phyloP scores from a whole-genome alignment of 306 rosid genomes.

The Fragaria nilgerrensis region DNA sequence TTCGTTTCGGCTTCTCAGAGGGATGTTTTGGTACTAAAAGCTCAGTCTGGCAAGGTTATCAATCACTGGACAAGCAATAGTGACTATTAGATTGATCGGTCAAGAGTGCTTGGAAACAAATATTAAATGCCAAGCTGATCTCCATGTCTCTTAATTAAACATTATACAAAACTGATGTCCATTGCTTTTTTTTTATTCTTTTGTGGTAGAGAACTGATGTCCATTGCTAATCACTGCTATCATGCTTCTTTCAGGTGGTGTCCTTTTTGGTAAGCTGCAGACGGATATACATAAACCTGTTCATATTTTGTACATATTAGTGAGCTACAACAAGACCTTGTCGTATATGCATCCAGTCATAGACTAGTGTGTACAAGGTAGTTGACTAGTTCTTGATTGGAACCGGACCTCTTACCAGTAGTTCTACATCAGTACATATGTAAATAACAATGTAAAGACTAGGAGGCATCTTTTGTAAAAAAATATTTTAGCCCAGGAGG shows the following conservation, averaged over 20 bases:
- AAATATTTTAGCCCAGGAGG: not conserved
- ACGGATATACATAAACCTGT: slow-evolving; percentile 30
- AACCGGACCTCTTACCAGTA: not conserved
- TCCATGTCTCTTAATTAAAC: not conserved
- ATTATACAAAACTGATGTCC: not conserved
- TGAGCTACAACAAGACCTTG: slow-evolving; percentile 4
- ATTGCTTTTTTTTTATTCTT: not conserved
- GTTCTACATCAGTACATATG: not conserved
- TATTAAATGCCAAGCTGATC: not conserved
- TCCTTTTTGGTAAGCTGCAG: slow-evolving; percentile 72
- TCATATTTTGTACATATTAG: slow-evolving; percentile 29
- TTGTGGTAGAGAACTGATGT: not conserved
- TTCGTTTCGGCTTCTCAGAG: not conserved
- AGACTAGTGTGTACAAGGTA: not conserved
- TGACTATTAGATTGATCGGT: not conserved
- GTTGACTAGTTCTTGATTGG: not conserved
- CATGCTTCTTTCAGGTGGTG: slow-evolving; percentile 75
- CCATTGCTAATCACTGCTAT: not conserved
- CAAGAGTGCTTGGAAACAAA: not conserved
- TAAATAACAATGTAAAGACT: not conserved
- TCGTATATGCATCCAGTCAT: not conserved
- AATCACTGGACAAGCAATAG: not conserved
- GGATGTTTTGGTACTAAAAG: not conserved
- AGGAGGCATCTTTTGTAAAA: not conserved
- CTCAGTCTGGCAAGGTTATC: not conserved